These are phyloP conservation scores for Ramalina intermedia DNA, from an alignment of 495 filamentous ascomycete species.

Conservation along the genomic window DNA sequence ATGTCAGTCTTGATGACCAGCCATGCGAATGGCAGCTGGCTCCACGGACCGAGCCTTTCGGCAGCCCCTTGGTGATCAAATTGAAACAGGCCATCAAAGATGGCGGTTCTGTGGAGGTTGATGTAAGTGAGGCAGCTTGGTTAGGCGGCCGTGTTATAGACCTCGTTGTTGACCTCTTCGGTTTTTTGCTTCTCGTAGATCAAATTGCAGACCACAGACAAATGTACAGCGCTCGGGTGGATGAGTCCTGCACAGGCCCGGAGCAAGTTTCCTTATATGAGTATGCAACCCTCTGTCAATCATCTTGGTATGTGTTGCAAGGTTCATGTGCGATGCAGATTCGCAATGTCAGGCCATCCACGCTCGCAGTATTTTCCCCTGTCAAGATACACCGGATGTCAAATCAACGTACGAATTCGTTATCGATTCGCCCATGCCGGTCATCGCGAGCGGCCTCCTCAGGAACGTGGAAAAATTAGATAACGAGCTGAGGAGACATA, in stretches of 20 bases:
- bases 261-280: conserved; percentile 91
- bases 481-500: conserved; percentile 46
- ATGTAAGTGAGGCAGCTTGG: conserved; percentile 25
- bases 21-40: conserved; percentile 53
- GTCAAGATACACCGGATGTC: conserved; percentile 91
- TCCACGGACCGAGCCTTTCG: conserved; percentile 56
- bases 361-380: conserved; percentile 82
- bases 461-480: conserved; percentile 35
- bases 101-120: conserved; percentile 47
- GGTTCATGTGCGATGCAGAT: conserved; percentile 28
- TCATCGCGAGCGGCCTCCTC: conserved; percentile 74
- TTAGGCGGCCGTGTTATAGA: background rate
- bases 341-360: conserved; percentile 97
- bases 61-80: conserved; percentile 60
- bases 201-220: conserved; percentile 53
- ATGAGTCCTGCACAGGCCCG: conserved; percentile 83
- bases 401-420: conserved; percentile 83
- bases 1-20: conserved; percentile 48
- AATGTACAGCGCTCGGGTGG: conserved; percentile 90
- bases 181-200: conserved; percentile 25
- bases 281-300: conserved; percentile 23
- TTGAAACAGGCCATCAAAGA: conserved; percentile 48
- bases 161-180: background rate
- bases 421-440: conserved; percentile 72
- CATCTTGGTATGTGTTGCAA: background rate